Conservation (phyloP, 345 rosid species). For the Acer negundo region DNA sequence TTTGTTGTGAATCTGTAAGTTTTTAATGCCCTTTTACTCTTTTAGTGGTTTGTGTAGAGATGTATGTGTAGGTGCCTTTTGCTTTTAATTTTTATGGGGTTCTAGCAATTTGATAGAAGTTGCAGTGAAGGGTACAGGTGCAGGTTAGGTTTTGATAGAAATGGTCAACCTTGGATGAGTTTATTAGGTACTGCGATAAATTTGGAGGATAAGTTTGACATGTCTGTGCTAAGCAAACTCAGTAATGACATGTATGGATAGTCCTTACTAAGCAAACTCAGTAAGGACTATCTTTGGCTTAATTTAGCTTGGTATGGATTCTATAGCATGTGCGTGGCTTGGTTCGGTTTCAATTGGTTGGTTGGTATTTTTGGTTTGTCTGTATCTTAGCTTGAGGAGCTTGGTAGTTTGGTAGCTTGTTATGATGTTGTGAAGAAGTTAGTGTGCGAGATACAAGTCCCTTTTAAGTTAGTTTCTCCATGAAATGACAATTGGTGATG, state of each 20-base stretch:
- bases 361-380: constrained; percentile 5
- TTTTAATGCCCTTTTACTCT: background rate
- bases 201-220: constrained; percentile 2
- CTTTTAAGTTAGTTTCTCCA: background rate
- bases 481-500: constrained; percentile 12
- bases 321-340: background rate
- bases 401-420: constrained; percentile 6
- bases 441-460: background rate
- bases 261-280: background rate
- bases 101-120: background rate
- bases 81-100: background rate
- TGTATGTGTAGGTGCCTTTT: background rate
- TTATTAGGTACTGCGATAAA: background rate
- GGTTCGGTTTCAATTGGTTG: background rate
- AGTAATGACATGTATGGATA: background rate
- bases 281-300: background rate
- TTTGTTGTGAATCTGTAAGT: background rate
- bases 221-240: background rate
- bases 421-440: background rate
- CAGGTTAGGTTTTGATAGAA: background rate
- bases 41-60: background rate
- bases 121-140: background rate
- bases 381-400: background rate
- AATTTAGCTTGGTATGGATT: constrained; percentile 8
- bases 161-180: background rate